Evolutionary conservation across 306 rosid genomes (phyloP).

Genomic region (Prosopis cineraria): DNA sequence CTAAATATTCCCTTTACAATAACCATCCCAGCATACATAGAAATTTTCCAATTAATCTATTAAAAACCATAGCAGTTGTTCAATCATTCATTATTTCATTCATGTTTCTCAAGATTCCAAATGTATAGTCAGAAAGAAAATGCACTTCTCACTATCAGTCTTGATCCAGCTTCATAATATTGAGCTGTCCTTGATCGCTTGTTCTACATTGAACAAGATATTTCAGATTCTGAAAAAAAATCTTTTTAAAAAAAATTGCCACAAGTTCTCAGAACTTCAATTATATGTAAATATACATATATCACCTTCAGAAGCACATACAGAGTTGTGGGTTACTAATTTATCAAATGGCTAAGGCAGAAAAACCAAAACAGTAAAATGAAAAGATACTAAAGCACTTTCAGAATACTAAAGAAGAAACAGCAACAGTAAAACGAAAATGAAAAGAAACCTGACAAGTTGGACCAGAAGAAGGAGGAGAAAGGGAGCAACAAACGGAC

Average conservation of each 20-base stretch:
- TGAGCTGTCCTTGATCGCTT: neutral
- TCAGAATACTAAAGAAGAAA: neutral
- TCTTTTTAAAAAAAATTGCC: neutral
- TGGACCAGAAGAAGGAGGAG: conserved; percentile 55
- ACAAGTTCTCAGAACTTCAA: neutral
- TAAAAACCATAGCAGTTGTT: neutral
- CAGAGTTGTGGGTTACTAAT: neutral
- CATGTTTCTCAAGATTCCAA: neutral
- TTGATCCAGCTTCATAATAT: neutral
- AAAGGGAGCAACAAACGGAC: conserved; percentile 46
- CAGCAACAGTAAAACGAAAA: neutral
- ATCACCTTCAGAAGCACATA: neutral
- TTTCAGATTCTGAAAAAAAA: neutral
- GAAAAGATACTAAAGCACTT: neutral
- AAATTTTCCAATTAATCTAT: neutral
- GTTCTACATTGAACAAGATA: neutral
- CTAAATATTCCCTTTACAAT: neutral
- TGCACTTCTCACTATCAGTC: no score
- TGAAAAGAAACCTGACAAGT: conserved; percentile 56
- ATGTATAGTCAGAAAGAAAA: neutral
- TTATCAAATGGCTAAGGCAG: neutral
- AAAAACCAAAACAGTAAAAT: neutral
- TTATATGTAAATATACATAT: no score
- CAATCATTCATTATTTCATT: neutral
- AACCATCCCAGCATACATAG: neutral